A percentile compares a stretch with the other conserved stretches of the same genome.
Conservation (phyloP, 164 flowering plant genomes). For the Sextonia rubra region DNA sequence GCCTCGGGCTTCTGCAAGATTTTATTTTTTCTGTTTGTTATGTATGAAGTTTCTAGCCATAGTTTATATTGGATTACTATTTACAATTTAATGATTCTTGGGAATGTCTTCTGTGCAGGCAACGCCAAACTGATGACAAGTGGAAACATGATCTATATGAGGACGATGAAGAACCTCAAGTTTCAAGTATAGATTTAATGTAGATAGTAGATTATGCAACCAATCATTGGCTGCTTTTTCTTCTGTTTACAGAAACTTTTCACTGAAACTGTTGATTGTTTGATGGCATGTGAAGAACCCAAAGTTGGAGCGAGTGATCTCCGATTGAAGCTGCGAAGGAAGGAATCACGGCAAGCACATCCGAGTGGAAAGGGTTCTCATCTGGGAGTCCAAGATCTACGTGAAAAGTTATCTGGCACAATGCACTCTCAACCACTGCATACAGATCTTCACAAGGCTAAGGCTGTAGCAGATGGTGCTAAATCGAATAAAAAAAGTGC, state of each 20-base stretch:
- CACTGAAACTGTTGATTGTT: slow-evolving; percentile 25
- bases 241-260: background rate
- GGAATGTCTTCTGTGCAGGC: slow-evolving; percentile 42
- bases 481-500: slow-evolving; percentile 48
- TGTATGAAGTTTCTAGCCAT: background rate
- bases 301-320: slow-evolving; percentile 69
- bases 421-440: slow-evolving; percentile 49
- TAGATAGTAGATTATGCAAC: slow-evolving; percentile 2
- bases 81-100: background rate
- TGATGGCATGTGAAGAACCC: slow-evolving; percentile 41
- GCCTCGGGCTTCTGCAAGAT: background rate
- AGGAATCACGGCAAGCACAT: slow-evolving; percentile 37
- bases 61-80: background rate
- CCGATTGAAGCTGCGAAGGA: slow-evolving; percentile 82
- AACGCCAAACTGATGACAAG: slow-evolving; percentile 71
- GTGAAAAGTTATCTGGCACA: slow-evolving; percentile 83
- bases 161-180: slow-evolving; percentile 33
- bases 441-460: slow-evolving; percentile 42
- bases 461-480: slow-evolving; percentile 26
- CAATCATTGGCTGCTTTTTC: background rate
- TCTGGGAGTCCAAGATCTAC: slow-evolving; percentile 61
- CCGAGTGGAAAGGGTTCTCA: slow-evolving; percentile 40
- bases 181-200: slow-evolving; percentile 51
- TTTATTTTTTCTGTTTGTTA: background rate
- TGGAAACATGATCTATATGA: slow-evolving; percentile 96